Evolutionary conservation across 768 basidiomycete species (phyloP).

Genomic region (Mycena vitilis): DNA sequence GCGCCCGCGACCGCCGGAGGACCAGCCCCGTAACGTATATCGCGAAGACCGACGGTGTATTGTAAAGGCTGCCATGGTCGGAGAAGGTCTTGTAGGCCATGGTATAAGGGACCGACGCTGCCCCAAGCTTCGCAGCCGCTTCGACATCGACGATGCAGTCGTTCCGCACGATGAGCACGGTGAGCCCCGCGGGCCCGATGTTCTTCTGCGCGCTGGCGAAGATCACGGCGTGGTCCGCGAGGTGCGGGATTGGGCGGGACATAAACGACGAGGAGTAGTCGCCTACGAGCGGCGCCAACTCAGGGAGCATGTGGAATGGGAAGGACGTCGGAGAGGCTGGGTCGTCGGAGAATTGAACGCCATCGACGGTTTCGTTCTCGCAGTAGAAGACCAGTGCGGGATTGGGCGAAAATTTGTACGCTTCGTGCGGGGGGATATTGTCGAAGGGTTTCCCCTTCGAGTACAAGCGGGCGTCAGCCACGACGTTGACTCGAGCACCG

Average conservation of each 20-base stretch:
- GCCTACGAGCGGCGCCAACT: conserved; percentile 84
- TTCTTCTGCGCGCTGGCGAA: conserved; percentile 99
- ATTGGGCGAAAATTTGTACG: conserved; percentile 81
- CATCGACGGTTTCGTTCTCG: conserved; percentile 99
- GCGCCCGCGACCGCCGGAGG: conserved; percentile 71
- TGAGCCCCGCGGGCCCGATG: conserved; percentile 92
- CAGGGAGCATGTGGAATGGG: conserved; percentile 81
- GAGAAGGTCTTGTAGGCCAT: conserved; percentile 88
- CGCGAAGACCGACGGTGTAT: conserved; percentile 92
- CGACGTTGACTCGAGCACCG: conserved; percentile 71
- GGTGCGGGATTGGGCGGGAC: conserved; percentile 88
- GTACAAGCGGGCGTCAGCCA: conserved; percentile 72
- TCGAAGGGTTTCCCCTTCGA: conserved; percentile 79
- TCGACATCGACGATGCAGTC: conserved; percentile 94
- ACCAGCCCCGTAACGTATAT: conserved; percentile 93
- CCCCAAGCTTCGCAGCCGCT: conserved; percentile 78
- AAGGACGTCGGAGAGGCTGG: conserved; percentile 63
- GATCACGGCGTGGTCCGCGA: conserved; percentile 92
- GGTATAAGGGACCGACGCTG: conserved; percentile 78
- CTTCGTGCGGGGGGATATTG: conserved; percentile 77
- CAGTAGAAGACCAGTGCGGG: conserved; percentile 97
- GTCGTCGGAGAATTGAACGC: conserved; percentile 84
- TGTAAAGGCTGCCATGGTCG: conserved; percentile 82
- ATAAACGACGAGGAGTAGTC: conserved; percentile 98
- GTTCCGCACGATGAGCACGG: conserved; percentile 91